A percentile compares a stretch with the other conserved stretches of the same genome.
Evolutionary conservation across 2,329 filamentous ascomycete species (phyloP).

Genomic region (Lecanicillium sp.): DNA sequence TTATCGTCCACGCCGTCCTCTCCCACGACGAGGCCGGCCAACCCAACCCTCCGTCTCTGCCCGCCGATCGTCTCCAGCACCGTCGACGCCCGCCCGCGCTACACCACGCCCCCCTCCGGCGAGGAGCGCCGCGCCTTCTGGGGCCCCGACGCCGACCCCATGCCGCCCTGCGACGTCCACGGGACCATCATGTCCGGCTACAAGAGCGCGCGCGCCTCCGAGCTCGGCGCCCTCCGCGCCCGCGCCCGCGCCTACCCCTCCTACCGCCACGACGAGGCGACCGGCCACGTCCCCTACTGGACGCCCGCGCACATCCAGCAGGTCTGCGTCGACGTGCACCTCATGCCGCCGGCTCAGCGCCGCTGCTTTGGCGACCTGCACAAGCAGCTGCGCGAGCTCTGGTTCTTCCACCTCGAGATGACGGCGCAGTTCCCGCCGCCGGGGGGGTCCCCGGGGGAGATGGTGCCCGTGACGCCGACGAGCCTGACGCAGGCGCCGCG

Average conservation of each 20-base stretch:
- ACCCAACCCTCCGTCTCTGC: too few relatives aligned
- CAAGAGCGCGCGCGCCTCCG: not conserved
- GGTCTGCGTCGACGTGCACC: constrained; percentile 5
- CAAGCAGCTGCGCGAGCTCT: constrained; percentile 11
- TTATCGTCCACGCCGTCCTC: too few relatives aligned
- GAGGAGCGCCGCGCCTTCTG: not conserved
- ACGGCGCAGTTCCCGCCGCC: not conserved
- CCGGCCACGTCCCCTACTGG: constrained; percentile 1
- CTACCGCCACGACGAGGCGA: not conserved
- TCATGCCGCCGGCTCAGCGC: not conserved
- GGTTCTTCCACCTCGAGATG: not conserved
- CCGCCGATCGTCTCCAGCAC: too few relatives aligned
- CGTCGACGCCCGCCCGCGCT: too few relatives aligned
- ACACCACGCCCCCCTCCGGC: not conserved
- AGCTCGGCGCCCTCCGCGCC: not conserved
- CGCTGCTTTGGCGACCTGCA: constrained; percentile 6
- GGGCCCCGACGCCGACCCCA: not conserved
- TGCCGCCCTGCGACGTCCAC: not conserved
- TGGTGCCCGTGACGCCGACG: not conserved
- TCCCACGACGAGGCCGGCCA: too few relatives aligned
- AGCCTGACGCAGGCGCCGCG: not conserved
- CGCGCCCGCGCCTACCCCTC: not conserved
- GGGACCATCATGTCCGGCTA: not conserved
- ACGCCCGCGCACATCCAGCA: not conserved
- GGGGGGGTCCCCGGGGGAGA: not conserved